Evolutionary conservation across 2,329 filamentous ascomycete genomes (phyloP).

Genomic region (Mariannaea elegans): DNA sequence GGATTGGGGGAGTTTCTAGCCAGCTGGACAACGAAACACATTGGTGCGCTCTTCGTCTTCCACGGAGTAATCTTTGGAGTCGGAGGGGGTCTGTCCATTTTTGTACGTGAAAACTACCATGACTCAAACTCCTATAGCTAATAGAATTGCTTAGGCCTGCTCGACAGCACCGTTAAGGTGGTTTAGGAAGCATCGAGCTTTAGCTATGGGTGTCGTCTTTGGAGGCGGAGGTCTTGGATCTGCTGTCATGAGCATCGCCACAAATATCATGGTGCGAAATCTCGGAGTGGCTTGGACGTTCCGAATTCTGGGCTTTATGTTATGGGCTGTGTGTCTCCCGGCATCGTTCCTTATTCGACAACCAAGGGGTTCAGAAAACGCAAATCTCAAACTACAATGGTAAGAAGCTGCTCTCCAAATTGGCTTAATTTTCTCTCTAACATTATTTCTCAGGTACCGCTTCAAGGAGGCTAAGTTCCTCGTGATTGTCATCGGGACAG

Average conservation of each 20-base stretch:
- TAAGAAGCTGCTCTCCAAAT: background rate
- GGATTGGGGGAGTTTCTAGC: slow-evolving; percentile 42
- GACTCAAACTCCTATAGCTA: background rate
- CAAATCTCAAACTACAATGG: slow-evolving; percentile 37
- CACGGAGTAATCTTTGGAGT: slow-evolving; percentile 41
- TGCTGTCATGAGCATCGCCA: slow-evolving; percentile 40
- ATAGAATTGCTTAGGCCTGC: slow-evolving; percentile 24
- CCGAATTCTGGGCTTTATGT: slow-evolving; percentile 37
- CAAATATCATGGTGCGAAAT: slow-evolving; percentile 34
- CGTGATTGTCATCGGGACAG: slow-evolving; percentile 33
- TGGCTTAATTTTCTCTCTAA: background rate
- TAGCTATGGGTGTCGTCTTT: slow-evolving; percentile 43
- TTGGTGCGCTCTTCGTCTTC: slow-evolving; percentile 37
- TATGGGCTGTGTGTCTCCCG: slow-evolving; percentile 43
- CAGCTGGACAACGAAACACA: slow-evolving; percentile 36
- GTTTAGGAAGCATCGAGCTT: slow-evolving; percentile 40
- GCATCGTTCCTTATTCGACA: slow-evolving; percentile 40
- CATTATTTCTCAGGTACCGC: slow-evolving; percentile 33
- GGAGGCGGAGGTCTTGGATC: slow-evolving; percentile 42
- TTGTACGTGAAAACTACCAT: slow-evolving; percentile 24
- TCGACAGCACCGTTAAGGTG: slow-evolving; percentile 36
- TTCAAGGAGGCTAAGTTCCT: slow-evolving; percentile 40
- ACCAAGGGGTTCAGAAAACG: slow-evolving; percentile 19
- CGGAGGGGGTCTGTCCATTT: slow-evolving; percentile 35
- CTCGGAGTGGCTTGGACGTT: slow-evolving; percentile 41